These are phyloP conservation scores for Pontederia paniculata DNA, from an alignment of 176 grass and related monocot genomes.

Conservation along the genomic window DNA sequence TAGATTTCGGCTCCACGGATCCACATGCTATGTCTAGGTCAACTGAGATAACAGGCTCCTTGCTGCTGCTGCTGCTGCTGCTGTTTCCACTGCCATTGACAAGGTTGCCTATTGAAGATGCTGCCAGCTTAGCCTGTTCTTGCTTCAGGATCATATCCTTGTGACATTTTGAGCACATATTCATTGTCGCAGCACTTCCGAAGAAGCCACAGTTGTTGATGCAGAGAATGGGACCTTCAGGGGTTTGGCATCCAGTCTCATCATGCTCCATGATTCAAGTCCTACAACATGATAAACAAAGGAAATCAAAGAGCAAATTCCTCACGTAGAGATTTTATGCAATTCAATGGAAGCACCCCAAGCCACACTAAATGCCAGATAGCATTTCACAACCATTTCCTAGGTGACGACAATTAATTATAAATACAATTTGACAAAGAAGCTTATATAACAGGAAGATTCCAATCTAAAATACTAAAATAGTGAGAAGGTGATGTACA, in stretches of 20 bases:
- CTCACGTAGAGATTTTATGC: slow-evolving; percentile 23
- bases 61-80: slow-evolving; percentile 20
- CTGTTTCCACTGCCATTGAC: slow-evolving; percentile 38
- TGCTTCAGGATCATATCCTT: slow-evolving; percentile 75
- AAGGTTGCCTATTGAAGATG: slow-evolving; percentile 72
- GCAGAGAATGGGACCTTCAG: slow-evolving; percentile 80
- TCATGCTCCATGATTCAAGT: slow-evolving; percentile 71
- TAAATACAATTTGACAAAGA: no score
- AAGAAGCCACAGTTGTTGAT: slow-evolving; percentile 98
- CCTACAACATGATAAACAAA: slow-evolving; percentile 23
- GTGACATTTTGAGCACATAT: slow-evolving; percentile 99
- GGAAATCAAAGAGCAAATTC: not conserved
- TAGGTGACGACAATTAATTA: no score
- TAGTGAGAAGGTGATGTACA: no score
- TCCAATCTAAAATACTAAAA: no score
- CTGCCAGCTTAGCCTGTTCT: slow-evolving; percentile 60
- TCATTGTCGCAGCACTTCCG: slow-evolving; percentile 65
- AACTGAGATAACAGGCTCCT: slow-evolving; percentile 24
- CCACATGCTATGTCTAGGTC: slow-evolving; percentile 25
- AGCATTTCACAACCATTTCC: no score
- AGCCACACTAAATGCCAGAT: no score
- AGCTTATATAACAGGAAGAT: no score
- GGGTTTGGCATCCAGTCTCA: slow-evolving; percentile 67
- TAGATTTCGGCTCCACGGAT: slow-evolving; percentile 26
- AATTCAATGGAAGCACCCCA: slow-evolving; percentile 1